phyloP scores from a whole-genome alignment of 306 rosid genomes.

The Psophocarpus tetragonolobus region DNA sequence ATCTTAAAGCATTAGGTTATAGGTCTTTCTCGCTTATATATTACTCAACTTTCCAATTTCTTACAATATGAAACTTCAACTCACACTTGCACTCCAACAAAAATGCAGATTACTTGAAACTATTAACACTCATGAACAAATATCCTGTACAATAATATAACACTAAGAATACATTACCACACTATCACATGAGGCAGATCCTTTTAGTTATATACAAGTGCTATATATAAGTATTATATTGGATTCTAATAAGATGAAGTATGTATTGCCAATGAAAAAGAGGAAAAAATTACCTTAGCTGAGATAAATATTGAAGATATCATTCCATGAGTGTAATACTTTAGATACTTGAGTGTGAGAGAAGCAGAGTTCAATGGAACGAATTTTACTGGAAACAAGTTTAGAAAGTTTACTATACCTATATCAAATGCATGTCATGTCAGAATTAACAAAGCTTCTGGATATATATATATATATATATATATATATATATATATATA shows the following conservation, averaged over 20 bases:
- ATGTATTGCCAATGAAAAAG: not conserved
- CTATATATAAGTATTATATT: not conserved
- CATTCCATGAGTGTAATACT: not conserved
- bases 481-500: not conserved
- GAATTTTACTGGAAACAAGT: not conserved
- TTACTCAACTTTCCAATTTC: no score
- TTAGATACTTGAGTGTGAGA: not conserved
- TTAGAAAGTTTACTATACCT: not conserved
- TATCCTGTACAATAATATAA: no score
- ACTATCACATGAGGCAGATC: not conserved
- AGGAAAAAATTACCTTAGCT: not conserved
- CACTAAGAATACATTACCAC: not conserved
- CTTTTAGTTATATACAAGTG: not conserved
- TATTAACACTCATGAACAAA: not conserved
- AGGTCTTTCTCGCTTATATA: no score
- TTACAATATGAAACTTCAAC: no score
- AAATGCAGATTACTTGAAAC: no score
- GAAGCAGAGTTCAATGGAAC: not conserved
- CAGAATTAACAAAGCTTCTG: not conserved
- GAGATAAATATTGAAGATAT: slow-evolving; percentile 9
- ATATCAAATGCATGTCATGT: no score
- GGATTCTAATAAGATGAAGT: not conserved
- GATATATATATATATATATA: not conserved
- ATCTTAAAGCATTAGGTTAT: no score
- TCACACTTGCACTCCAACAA: no score